phyloP scores from a whole-genome alignment of 2,329 filamentous ascomycete species.

The Diaporthe vaccinii region DNA sequence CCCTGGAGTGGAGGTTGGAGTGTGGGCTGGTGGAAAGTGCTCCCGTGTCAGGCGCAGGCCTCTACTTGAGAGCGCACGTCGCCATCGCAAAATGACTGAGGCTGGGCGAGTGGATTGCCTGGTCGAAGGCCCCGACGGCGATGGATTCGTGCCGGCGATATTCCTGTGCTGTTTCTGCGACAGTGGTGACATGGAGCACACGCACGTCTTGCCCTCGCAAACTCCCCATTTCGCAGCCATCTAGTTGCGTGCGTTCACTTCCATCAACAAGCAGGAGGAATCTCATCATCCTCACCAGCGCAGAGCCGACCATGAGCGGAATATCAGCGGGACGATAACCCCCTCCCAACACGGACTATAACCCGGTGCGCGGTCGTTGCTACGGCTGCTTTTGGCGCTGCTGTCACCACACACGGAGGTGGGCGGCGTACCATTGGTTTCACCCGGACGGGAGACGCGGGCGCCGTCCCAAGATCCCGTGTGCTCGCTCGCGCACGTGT shows the following conservation, averaged over 20 bases:
- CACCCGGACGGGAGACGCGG: constrained; percentile 3
- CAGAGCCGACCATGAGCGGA: not conserved
- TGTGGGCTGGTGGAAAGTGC: not conserved
- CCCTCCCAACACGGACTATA: not conserved
- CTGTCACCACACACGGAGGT: not conserved
- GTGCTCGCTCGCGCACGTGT: not conserved
- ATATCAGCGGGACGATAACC: too few relatives aligned
- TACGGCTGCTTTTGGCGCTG: not conserved
- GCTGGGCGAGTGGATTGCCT: not conserved
- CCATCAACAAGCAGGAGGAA: not conserved
- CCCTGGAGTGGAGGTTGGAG: not conserved
- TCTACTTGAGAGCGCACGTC: not conserved
- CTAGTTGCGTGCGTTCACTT: not conserved
- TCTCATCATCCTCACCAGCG: not conserved
- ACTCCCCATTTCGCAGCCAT: not conserved
- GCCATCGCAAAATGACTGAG: not conserved
- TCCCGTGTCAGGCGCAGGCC: not conserved
- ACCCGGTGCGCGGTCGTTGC: too few relatives aligned
- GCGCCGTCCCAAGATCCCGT: not conserved
- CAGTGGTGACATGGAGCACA: too few relatives aligned
- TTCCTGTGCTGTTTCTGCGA: not conserved
- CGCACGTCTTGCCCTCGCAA: not conserved
- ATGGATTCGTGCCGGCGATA: not conserved
- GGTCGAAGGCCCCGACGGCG: not conserved
- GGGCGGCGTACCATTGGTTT: not conserved